Evolutionary conservation across 148 eudicot genomes (phyloP).

Genomic region (Amaranthus palmeri): DNA sequence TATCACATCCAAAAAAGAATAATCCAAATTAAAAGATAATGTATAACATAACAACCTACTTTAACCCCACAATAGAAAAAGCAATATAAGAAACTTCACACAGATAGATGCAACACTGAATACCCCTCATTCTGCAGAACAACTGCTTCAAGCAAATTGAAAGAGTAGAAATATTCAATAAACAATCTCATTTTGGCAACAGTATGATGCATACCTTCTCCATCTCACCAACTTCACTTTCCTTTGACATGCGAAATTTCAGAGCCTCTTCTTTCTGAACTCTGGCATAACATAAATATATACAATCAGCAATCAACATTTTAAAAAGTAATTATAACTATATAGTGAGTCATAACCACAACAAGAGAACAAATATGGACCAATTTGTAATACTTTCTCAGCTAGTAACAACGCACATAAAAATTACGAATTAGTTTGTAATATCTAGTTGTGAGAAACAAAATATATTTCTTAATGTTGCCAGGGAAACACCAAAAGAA

Average conservation of each 20-base stretch:
- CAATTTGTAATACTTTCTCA: background rate
- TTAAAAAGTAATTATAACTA: background rate
- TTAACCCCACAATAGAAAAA: background rate
- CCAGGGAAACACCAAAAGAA: no score
- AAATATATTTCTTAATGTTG: no score
- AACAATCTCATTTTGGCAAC: no score
- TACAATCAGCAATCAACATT: background rate
- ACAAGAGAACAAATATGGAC: background rate
- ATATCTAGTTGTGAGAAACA: no score
- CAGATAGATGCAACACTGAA: background rate
- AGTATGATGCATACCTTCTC: constrained; percentile 17
- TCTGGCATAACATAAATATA: constrained; percentile 38
- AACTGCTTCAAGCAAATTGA: background rate
- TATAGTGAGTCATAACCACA: background rate
- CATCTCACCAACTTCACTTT: constrained; percentile 74
- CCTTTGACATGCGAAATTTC: constrained; percentile 75
- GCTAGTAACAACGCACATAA: no score
- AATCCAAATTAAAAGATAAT: background rate
- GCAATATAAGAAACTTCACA: background rate
- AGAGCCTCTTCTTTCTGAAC: constrained; percentile 87
- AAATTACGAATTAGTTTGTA: no score
- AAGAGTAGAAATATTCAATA: background rate
- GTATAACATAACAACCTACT: background rate
- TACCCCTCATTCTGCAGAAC: background rate
- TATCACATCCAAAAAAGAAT: background rate